phyloP scores from a whole-genome alignment of 1,284 basidiomycete species.

The Microbotryum intermedium region DNA sequence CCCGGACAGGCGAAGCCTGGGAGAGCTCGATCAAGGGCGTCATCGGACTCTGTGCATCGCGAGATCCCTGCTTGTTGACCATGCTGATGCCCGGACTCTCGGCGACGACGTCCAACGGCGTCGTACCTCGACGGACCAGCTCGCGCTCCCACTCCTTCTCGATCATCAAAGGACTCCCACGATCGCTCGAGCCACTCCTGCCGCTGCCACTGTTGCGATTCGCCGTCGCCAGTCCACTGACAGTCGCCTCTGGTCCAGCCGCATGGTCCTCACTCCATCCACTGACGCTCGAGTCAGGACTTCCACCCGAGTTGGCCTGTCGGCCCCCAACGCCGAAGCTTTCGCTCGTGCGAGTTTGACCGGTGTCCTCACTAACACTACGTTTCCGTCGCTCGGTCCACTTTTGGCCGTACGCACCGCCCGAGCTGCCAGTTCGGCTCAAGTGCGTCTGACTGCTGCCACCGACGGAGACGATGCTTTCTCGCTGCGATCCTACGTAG shows the following conservation, averaged over 20 bases:
- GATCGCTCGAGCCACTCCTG: not conserved
- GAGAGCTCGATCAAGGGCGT: no score
- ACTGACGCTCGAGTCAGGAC: slow-evolving; percentile 15
- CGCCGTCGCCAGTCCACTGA: not conserved
- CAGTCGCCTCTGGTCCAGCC: not conserved
- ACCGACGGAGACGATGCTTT: not conserved
- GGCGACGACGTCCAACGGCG: no score
- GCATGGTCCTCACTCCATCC: slow-evolving; percentile 11
- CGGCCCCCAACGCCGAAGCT: not conserved
- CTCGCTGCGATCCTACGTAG: slow-evolving; percentile 2
- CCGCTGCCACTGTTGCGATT: no score
- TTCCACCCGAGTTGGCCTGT: slow-evolving; percentile 1
- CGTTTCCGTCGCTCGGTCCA: not conserved
- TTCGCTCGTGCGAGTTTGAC: not conserved
- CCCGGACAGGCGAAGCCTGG: no score
- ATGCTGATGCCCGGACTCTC: no score
- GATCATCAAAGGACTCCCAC: slow-evolving; percentile 1
- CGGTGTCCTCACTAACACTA: slow-evolving; percentile 14
- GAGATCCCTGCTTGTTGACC: no score
- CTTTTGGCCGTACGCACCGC: not conserved
- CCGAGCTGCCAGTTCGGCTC: not conserved
- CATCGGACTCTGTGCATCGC: no score
- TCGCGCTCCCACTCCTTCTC: slow-evolving; percentile 19
- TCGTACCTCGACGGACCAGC: no score
- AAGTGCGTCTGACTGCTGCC: not conserved